A percentile compares a stretch with the other conserved stretches of the same genome.
Evolutionary conservation across 225 moss, liverwort and hornwort species (phyloP).

Genomic region (Anthoceros angustus): DNA sequence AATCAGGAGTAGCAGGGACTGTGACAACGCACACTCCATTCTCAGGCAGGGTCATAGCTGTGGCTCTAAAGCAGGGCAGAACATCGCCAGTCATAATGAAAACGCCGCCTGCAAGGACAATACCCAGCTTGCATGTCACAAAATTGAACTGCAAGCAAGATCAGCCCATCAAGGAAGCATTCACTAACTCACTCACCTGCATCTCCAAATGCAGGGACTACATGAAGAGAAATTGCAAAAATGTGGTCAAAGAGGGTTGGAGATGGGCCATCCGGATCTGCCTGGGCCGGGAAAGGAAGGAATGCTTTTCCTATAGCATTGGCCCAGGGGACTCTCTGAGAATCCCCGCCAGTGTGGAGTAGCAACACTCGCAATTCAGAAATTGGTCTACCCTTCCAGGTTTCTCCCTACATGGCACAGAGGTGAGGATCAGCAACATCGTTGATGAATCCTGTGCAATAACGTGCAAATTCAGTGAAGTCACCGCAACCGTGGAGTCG

Average conservation of each 20-base stretch:
- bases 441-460: too few species aligned
- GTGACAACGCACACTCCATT: constrained; percentile 53
- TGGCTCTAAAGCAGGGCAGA: constrained; percentile 56
- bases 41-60: constrained; percentile 36
- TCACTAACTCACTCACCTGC: constrained; percentile 18
- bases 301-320: constrained; percentile 69
- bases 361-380: constrained; percentile 38
- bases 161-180: too few species aligned
- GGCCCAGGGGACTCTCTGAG: constrained; percentile 67
- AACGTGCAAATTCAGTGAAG: not conserved
- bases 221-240: constrained; percentile 48
- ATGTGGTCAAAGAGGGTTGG: constrained; percentile 63
- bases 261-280: constrained; percentile 43
- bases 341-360: constrained; percentile 64
- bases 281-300: constrained; percentile 47
- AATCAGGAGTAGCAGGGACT: constrained; percentile 32
- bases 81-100: constrained; percentile 78
- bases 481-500: constrained; percentile 7
- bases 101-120: constrained; percentile 39
- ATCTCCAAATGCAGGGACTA: constrained; percentile 38
- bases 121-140: not conserved
- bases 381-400: not conserved
- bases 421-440: not conserved
- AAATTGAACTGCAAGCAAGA: too few species aligned
- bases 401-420: not conserved